phyloP scores from a whole-genome alignment of 306 rosid species.

The Hippophae tibetana region DNA sequence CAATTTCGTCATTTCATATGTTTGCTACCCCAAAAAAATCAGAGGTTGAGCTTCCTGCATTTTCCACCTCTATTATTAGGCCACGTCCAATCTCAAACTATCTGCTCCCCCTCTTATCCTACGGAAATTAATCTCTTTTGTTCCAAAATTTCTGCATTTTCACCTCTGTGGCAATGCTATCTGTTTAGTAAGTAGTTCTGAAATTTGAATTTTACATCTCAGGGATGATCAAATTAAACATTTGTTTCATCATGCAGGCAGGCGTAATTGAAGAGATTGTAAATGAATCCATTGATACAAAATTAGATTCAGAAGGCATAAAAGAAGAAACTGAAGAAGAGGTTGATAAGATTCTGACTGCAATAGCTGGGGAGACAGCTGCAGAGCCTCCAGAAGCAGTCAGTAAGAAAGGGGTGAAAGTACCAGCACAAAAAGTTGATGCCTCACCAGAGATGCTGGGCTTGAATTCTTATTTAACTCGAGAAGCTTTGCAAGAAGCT shows the following conservation, averaged over 20 bases:
- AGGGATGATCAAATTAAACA: conserved; percentile 2
- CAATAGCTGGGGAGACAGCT: conserved; percentile 78
- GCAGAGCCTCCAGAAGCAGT: conserved; percentile 79
- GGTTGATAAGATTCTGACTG: conserved; percentile 70
- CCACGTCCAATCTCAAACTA: background rate
- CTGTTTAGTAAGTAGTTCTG: background rate
- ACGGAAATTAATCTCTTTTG: too few species aligned
- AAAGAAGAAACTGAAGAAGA: conserved; percentile 96
- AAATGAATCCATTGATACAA: conserved; percentile 63
- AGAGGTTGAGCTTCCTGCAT: too few species aligned
- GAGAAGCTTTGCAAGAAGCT: background rate
- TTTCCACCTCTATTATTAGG: too few species aligned
- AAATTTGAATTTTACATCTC: background rate
- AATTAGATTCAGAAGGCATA: conserved; percentile 79
- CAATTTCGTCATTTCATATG: too few species aligned
- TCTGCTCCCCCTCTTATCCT: too few species aligned
- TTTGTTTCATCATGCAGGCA: conserved; percentile 34
- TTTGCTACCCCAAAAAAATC: too few species aligned
- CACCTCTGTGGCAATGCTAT: conserved; percentile 1
- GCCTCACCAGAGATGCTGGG: conserved; percentile 34
- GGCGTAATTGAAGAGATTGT: conserved; percentile 84
- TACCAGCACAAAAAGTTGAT: conserved; percentile 45
- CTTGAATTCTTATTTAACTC: conserved; percentile 7
- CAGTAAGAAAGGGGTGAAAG: conserved; percentile 49
- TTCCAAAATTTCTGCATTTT: background rate